Percentiles rank a stretch among this genome's conserved stretches.
Conservation (phyloP, 495 filamentous ascomycete species). For the Jackrogersella minutella region DNA sequence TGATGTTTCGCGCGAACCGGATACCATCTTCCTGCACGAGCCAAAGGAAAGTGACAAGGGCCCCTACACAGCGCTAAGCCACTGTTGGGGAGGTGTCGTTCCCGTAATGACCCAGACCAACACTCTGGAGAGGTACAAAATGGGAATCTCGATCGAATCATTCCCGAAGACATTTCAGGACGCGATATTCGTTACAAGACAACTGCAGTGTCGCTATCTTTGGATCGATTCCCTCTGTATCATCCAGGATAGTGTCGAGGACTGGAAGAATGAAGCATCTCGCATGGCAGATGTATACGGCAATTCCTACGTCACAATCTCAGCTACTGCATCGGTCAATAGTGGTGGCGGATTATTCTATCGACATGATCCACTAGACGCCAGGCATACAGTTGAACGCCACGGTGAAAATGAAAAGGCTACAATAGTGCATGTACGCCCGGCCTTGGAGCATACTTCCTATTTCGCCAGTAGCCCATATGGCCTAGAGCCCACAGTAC, state of each 20-base stretch:
- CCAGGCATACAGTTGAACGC: conserved; percentile 7
- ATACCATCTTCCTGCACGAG: conserved; percentile 12
- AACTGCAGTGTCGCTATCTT: conserved; percentile 38
- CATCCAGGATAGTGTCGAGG: conserved; percentile 41
- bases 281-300: conserved; percentile 40
- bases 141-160: conserved; percentile 14
- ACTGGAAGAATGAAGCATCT: conserved; percentile 35
- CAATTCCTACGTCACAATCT: conserved; percentile 37
- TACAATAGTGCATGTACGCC: conserved; percentile 11
- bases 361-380: conserved; percentile 7
- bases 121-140: conserved; percentile 14
- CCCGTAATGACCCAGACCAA: conserved; percentile 8
- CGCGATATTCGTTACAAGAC: conserved; percentile 36
- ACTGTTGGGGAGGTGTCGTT: conserved; percentile 26
- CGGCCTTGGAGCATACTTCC: conserved; percentile 15
- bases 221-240: conserved; percentile 51
- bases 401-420: not conserved
- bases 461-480: conserved; percentile 17
- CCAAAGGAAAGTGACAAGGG: not conserved
- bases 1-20: conserved; percentile 20
- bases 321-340: conserved; percentile 15
- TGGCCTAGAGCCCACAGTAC: conserved; percentile 4
- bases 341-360: conserved; percentile 24
- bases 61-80: conserved; percentile 22
- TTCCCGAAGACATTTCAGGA: conserved; percentile 44